Evolutionary conservation across 1,139 yeast genomes (phyloP).

Genomic region (Pichia inconspicua): DNA sequence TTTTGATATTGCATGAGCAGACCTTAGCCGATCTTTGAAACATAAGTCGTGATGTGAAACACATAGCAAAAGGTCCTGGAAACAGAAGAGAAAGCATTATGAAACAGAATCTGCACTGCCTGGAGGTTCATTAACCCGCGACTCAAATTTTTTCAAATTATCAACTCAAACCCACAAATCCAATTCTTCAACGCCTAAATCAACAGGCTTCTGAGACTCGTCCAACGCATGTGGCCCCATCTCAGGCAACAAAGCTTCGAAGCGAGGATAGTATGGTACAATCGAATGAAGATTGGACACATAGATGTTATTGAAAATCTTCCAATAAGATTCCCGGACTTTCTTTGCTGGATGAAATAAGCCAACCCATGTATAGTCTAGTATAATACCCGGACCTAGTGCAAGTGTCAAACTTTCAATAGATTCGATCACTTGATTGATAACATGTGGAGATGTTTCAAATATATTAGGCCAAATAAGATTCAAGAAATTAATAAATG

Average conservation of each 20-base stretch:
- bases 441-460: slow-evolving; percentile 94
- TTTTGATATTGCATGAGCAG: background rate
- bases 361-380: slow-evolving; percentile 82
- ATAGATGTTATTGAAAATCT: slow-evolving; percentile 67
- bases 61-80: background rate
- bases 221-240: slow-evolving; percentile 3
- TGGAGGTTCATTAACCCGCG: background rate
- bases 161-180: slow-evolving; percentile 23
- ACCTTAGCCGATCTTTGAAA: background rate
- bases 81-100: background rate
- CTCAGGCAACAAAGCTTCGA: slow-evolving; percentile 31
- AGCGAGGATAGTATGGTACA: slow-evolving; percentile 74
- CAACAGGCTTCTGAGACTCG: slow-evolving; percentile 9
- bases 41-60: background rate
- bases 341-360: slow-evolving; percentile 88
- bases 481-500: slow-evolving; percentile 67
- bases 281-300: slow-evolving; percentile 67
- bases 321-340: slow-evolving; percentile 84
- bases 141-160: background rate
- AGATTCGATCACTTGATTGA: slow-evolving; percentile 71
- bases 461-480: slow-evolving; percentile 75
- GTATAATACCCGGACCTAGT: slow-evolving; percentile 66
- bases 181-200: slow-evolving; percentile 23
- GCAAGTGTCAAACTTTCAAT: slow-evolving; percentile 67
- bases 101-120: background rate